Conservation (phyloP, 2,329 filamentous ascomycete species). For the Monosporascus cannonballus region DNA sequence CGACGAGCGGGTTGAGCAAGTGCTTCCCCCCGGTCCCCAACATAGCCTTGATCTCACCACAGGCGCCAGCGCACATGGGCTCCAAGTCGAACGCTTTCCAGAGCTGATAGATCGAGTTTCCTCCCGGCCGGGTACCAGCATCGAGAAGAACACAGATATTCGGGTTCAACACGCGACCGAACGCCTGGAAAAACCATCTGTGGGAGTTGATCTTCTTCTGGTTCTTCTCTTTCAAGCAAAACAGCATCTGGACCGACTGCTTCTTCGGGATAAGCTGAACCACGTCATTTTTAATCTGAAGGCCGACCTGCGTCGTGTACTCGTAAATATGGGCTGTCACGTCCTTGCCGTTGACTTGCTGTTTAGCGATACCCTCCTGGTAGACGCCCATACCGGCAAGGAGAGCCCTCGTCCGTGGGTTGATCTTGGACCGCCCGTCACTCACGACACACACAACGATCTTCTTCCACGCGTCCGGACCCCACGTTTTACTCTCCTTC, state of each 20-base stretch:
- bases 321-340: slow-evolving; percentile 98
- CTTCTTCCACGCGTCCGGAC: slow-evolving; percentile 96
- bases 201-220: slow-evolving; percentile 99
- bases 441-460: slow-evolving; percentile 97
- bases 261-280: slow-evolving; percentile 79
- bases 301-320: slow-evolving; percentile 79
- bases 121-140: slow-evolving; percentile 90
- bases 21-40: slow-evolving; percentile 80
- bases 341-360: slow-evolving; percentile 93
- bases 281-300: slow-evolving; percentile 85
- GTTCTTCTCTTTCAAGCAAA: slow-evolving; percentile 98
- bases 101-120: slow-evolving; percentile 91
- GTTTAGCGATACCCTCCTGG: slow-evolving; percentile 97
- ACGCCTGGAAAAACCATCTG: slow-evolving; percentile 98
- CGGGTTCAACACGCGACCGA: slow-evolving; percentile 84
- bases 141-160: slow-evolving; percentile 97
- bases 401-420: slow-evolving; percentile 80
- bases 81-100: slow-evolving; percentile 99
- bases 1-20: slow-evolving; percentile 87
- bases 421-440: slow-evolving; percentile 88
- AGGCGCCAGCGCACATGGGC: slow-evolving; percentile 95
- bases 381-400: slow-evolving; percentile 93
- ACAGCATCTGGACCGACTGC: slow-evolving; percentile 91
- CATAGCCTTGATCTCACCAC: slow-evolving; percentile 96
- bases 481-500: slow-evolving; percentile 90